phyloP scores from a whole-genome alignment of 345 rosid species.

The Iberis pinnata region DNA sequence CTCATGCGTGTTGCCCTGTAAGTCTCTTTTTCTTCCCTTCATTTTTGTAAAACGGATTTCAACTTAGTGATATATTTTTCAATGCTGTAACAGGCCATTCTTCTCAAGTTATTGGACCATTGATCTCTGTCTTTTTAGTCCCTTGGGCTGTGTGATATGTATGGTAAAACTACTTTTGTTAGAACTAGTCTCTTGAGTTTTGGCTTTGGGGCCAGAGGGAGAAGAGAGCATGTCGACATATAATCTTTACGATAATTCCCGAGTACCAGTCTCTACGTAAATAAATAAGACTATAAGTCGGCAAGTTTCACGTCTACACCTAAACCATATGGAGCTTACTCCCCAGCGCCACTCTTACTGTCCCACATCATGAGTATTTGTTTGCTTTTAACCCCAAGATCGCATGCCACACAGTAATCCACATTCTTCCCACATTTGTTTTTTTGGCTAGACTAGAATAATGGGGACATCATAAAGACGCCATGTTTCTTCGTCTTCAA shows the following conservation, averaged over 20 bases:
- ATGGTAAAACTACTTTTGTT: conserved; percentile 1
- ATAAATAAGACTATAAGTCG: too few species aligned
- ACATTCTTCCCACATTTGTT: too few species aligned
- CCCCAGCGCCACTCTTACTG: too few species aligned
- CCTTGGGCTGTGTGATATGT: neutral
- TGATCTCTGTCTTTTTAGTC: conserved; percentile 13
- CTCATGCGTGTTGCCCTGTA: conserved; percentile 83
- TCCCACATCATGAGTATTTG: too few species aligned
- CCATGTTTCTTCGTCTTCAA: neutral
- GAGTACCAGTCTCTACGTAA: too few species aligned
- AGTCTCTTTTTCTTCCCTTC: conserved; percentile 28
- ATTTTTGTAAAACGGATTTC: neutral
- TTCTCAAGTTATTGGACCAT: conserved; percentile 36
- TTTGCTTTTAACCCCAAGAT: too few species aligned
- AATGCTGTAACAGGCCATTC: conserved; percentile 32
- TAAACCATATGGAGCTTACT: neutral
- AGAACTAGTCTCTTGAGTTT: neutral
- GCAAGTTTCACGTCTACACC: too few species aligned
- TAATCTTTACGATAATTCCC: neutral
- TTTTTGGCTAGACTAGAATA: too few species aligned
- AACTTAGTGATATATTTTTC: conserved; percentile 3
- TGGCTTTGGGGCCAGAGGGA: too few species aligned
- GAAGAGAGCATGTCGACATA: too few species aligned
- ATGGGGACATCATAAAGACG: too few species aligned
- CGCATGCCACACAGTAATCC: too few species aligned